Conservation (phyloP, 148 eudicot species). For the Cornus suecica region DNA sequence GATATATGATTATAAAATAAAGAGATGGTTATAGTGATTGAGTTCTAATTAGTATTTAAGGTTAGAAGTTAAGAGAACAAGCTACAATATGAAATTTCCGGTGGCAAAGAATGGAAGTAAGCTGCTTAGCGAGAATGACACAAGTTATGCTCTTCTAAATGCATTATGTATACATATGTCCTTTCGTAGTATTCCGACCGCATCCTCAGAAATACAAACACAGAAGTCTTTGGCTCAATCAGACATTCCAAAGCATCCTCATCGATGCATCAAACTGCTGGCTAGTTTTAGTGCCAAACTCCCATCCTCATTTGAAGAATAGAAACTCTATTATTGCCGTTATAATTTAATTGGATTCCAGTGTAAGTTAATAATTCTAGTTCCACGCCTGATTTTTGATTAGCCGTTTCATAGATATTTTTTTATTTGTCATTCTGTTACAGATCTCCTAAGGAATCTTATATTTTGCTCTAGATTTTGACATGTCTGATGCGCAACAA, state of each 20-base stretch:
- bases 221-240: not conserved
- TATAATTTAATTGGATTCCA: no score
- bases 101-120: not conserved
- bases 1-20: no score
- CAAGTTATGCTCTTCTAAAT: not conserved
- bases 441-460: not conserved
- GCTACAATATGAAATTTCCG: not conserved
- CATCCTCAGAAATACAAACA: not conserved
- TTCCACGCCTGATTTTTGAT: no score
- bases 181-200: not conserved
- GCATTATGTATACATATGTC: not conserved
- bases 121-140: not conserved
- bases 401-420: not conserved
- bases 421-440: not conserved
- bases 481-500: conserved; percentile 91
- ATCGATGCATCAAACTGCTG: not conserved
- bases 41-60: no score
- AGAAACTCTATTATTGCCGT: no score
- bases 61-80: not conserved
- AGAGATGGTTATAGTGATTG: no score
- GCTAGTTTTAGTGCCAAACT: not conserved
- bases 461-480: conserved; percentile 48
- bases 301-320: not conserved
- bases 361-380: no score
- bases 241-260: not conserved